These are phyloP conservation scores for Pharnaceum exiguum DNA, from an alignment of 148 eudicot species.

Conservation along the genomic window DNA sequence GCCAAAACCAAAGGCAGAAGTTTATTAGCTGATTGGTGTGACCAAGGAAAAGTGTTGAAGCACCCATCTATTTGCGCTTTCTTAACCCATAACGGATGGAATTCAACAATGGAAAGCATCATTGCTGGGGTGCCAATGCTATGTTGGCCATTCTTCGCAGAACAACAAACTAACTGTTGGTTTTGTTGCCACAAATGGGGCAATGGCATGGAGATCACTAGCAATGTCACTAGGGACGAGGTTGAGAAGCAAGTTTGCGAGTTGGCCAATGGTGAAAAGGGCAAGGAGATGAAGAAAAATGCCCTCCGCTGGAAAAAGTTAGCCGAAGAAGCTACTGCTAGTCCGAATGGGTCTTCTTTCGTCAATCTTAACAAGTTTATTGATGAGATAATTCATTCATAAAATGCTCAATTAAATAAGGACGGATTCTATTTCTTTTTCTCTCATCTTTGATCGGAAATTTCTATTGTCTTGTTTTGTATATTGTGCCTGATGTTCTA, in stretches of 20 bases:
- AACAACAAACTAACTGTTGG: slow-evolving; percentile 21
- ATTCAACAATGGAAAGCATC: slow-evolving; percentile 26
- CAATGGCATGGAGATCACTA: slow-evolving; percentile 10
- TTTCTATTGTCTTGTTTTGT: too few relatives aligned
- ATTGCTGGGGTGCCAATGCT: slow-evolving; percentile 9
- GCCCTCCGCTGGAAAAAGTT: slow-evolving; percentile 26
- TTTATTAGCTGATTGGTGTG: slow-evolving; percentile 24
- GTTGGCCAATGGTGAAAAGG: slow-evolving; percentile 16
- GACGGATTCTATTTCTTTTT: background rate
- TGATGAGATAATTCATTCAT: background rate
- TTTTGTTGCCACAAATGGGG: slow-evolving; percentile 19
- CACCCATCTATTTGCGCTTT: slow-evolving; percentile 15
- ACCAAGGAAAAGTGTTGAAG: slow-evolving; percentile 20
- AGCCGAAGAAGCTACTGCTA: slow-evolving; percentile 11
- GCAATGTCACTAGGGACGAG: slow-evolving; percentile 16
- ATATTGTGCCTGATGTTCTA: too few relatives aligned
- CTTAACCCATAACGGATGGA: slow-evolving; percentile 32
- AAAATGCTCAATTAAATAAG: background rate
- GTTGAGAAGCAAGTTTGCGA: slow-evolving; percentile 16
- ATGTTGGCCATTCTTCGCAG: slow-evolving; percentile 20
- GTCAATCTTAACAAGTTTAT: background rate
- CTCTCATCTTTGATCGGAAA: too few relatives aligned
- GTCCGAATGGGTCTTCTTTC: slow-evolving; percentile 11
- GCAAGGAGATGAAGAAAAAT: slow-evolving; percentile 11
- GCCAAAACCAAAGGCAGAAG: slow-evolving; percentile 22